These are phyloP conservation scores for Leptographium procerum DNA, from an alignment of 2,329 filamentous ascomycete genomes.

Conservation along the genomic window DNA sequence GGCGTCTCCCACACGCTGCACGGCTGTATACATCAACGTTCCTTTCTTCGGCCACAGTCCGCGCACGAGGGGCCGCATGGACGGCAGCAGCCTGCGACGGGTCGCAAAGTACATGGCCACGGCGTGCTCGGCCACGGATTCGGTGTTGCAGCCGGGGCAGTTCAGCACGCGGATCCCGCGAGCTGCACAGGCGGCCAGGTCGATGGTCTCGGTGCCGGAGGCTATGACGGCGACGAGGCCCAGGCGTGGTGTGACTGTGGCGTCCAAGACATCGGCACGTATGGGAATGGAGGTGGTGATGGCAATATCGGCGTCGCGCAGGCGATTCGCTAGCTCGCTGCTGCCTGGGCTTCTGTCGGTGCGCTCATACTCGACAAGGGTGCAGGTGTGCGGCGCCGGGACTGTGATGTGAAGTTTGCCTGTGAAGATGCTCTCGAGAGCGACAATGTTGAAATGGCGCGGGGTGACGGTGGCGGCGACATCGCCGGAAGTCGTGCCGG, in stretches of 20 bases:
- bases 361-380: constrained; percentile 16
- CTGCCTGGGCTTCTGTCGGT: constrained; percentile 15
- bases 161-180: constrained; percentile 18
- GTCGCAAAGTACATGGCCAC: constrained; percentile 17
- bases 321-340: constrained; percentile 12
- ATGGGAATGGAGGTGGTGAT: constrained; percentile 22
- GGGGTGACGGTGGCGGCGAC: background rate
- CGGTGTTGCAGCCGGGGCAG: constrained; percentile 16
- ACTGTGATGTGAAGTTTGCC: constrained; percentile 15
- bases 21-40: constrained; percentile 11
- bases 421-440: constrained; percentile 20
- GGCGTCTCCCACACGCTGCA: constrained; percentile 2
- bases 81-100: constrained; percentile 22
- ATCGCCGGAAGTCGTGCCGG: background rate
- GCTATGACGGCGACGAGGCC: constrained; percentile 17
- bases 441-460: constrained; percentile 19
- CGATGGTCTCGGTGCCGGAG: constrained; percentile 18
- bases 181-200: constrained; percentile 13
- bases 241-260: constrained; percentile 17
- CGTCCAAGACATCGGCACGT: constrained; percentile 12
- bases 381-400: constrained; percentile 18
- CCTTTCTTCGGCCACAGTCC: constrained; percentile 14
- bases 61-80: constrained; percentile 16
- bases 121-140: constrained; percentile 19
- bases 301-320: constrained; percentile 23